Evolutionary conservation across 2,329 filamentous ascomycete genomes (phyloP).

Genomic region (Curvularia spicifera): DNA sequence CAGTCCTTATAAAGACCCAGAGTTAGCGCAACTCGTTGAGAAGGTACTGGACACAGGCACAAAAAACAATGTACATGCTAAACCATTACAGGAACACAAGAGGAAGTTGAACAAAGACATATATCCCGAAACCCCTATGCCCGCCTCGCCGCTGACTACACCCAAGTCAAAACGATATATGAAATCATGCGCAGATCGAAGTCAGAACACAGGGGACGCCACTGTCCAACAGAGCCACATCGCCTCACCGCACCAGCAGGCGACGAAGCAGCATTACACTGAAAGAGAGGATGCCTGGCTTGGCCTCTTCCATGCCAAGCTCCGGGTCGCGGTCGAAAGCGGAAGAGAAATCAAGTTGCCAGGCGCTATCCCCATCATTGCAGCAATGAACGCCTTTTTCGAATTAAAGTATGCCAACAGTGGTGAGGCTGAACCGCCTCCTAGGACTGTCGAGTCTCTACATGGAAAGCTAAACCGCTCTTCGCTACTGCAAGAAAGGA

Average conservation of each 20-base stretch:
- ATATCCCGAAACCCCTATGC: too few species aligned
- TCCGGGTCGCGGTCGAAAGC: slow-evolving; percentile 7
- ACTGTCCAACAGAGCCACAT: too few species aligned
- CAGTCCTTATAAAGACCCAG: too few species aligned
- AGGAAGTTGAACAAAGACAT: too few species aligned
- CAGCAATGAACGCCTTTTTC: slow-evolving; percentile 5
- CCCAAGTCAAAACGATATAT: too few species aligned
- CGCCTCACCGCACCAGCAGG: too few species aligned
- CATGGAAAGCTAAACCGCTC: neutral
- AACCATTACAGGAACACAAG: neutral
- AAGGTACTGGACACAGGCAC: too few species aligned
- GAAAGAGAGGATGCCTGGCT: slow-evolving; percentile 26
- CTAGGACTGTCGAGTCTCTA: neutral
- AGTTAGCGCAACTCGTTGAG: too few species aligned
- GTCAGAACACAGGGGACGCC: neutral
- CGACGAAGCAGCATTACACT: neutral
- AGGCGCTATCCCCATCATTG: neutral
- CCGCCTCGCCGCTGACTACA: too few species aligned
- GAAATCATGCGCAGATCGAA: too few species aligned
- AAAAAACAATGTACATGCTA: too few species aligned
- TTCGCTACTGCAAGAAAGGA: too few species aligned
- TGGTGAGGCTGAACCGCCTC: neutral
- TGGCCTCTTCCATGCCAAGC: slow-evolving; percentile 18
- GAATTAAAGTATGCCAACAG: neutral
- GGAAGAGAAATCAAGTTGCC: slow-evolving; percentile 11